phyloP scores from a whole-genome alignment of 371 early-diverging fungal genomes.

The Mortierella sp. region DNA sequence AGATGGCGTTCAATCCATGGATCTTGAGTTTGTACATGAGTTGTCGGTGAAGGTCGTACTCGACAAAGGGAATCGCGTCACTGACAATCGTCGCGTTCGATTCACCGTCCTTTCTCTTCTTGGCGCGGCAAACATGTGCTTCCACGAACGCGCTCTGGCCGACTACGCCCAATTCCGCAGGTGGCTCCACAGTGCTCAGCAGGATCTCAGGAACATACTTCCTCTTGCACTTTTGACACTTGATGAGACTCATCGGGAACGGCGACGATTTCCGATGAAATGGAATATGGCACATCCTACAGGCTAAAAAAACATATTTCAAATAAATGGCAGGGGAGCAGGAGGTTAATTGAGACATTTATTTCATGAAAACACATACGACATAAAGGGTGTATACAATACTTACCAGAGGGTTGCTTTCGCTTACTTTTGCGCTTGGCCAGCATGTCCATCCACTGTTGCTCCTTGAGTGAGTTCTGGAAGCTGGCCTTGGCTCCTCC shows the following conservation, averaged over 20 bases:
- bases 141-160: constrained; percentile 66
- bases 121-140: constrained; percentile 73
- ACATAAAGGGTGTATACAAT: background rate
- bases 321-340: background rate
- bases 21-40: constrained; percentile 79
- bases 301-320: constrained; percentile 42
- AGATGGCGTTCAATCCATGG: constrained; percentile 80
- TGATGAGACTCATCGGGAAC: constrained; percentile 74
- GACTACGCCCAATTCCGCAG: constrained; percentile 72
- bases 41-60: constrained; percentile 85
- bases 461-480: constrained; percentile 58
- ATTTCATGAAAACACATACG: background rate
- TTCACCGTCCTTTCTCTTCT: constrained; percentile 69
- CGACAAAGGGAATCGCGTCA: constrained; percentile 82
- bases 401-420: constrained; percentile 55
- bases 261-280: constrained; percentile 72
- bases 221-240: constrained; percentile 74
- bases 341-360: background rate
- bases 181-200: constrained; percentile 77
- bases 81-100: constrained; percentile 70
- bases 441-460: constrained; percentile 51
- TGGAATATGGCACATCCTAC: constrained; percentile 77
- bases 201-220: constrained; percentile 81
- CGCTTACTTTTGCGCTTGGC: constrained; percentile 53
- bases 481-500: constrained; percentile 40